A percentile compares a stretch with the other conserved stretches of the same genome.
These are phyloP conservation scores for Globomyces sp. DNA, from an alignment of 371 early-diverging fungal species.

Conservation along the genomic window DNA sequence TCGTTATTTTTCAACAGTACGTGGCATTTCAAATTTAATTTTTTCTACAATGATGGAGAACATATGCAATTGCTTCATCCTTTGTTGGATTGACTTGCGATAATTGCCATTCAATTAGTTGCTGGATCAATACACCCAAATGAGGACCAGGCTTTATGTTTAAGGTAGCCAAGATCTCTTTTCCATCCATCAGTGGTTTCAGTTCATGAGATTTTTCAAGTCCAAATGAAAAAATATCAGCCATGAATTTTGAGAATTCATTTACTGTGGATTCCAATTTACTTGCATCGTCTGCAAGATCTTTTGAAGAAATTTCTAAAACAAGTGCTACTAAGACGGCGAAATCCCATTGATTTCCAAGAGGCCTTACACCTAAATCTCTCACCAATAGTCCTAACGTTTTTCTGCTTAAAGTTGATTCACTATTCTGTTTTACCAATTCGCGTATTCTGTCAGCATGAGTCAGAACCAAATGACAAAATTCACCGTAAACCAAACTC, in stretches of 20 bases:
- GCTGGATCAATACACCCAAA: conserved; percentile 52
- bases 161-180: conserved; percentile 53
- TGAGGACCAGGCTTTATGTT: conserved; percentile 65
- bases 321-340: conserved; percentile 61
- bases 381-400: conserved; percentile 40
- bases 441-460: conserved; percentile 1
- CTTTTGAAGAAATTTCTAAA: conserved; percentile 41
- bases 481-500: background rate
- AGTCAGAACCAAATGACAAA: conserved; percentile 1
- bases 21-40: background rate
- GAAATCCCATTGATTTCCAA: conserved; percentile 58
- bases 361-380: conserved; percentile 34
- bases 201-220: conserved; percentile 57
- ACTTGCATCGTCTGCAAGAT: background rate
- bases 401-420: conserved; percentile 9
- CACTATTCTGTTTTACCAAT: background rate
- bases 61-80: conserved; percentile 8
- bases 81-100: conserved; percentile 18
- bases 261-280: background rate
- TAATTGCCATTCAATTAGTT: conserved; percentile 76
- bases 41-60: background rate
- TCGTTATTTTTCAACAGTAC: background rate
- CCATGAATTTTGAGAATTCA: conserved; percentile 42
- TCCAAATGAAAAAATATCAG: conserved; percentile 38
- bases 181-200: conserved; percentile 69